Conservation (phyloP, 2,329 filamentous ascomycete genomes). For the Westerdykella sp. region DNA sequence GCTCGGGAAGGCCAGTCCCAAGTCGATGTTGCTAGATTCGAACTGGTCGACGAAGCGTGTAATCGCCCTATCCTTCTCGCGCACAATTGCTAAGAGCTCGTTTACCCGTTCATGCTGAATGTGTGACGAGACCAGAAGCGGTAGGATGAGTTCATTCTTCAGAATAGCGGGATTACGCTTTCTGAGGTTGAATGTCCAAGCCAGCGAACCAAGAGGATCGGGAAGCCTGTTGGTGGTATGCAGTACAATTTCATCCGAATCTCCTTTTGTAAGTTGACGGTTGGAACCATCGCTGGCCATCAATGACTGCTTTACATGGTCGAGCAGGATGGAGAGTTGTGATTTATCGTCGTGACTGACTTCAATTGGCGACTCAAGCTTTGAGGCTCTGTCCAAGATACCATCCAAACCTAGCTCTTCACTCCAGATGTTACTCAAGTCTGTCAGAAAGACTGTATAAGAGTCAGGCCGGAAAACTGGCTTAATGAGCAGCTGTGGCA, state of each 20-base stretch:
- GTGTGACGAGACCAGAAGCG: slow-evolving; percentile 47
- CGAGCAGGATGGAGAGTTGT: slow-evolving; percentile 62
- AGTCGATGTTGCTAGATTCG: slow-evolving; percentile 50
- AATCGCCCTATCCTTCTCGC: slow-evolving; percentile 55
- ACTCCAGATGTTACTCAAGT: slow-evolving; percentile 67
- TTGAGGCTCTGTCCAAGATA: slow-evolving; percentile 57
- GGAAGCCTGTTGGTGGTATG: slow-evolving; percentile 57
- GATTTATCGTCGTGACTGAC: slow-evolving; percentile 58
- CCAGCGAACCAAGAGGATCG: slow-evolving; percentile 54
- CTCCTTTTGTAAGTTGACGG: slow-evolving; percentile 28
- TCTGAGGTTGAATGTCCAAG: slow-evolving; percentile 58
- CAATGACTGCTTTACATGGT: slow-evolving; percentile 52
- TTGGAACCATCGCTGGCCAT: slow-evolving; percentile 33
- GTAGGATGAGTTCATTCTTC: slow-evolving; percentile 48
- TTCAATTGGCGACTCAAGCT: slow-evolving; percentile 65
- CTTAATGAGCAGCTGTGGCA: slow-evolving; percentile 61
- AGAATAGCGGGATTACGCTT: slow-evolving; percentile 38
- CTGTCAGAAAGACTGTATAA: slow-evolving; percentile 63
- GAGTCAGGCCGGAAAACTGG: slow-evolving; percentile 48
- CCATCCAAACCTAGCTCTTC: slow-evolving; percentile 57
- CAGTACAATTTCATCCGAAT: slow-evolving; percentile 41
- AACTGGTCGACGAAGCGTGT: slow-evolving; percentile 54
- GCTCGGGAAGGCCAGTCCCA: slow-evolving; percentile 53
- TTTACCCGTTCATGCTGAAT: slow-evolving; percentile 44
- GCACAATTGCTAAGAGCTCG: slow-evolving; percentile 45